phyloP scores from a whole-genome alignment of 192 early-diverging fungal genomes.

The Dimargaris verticillata region DNA sequence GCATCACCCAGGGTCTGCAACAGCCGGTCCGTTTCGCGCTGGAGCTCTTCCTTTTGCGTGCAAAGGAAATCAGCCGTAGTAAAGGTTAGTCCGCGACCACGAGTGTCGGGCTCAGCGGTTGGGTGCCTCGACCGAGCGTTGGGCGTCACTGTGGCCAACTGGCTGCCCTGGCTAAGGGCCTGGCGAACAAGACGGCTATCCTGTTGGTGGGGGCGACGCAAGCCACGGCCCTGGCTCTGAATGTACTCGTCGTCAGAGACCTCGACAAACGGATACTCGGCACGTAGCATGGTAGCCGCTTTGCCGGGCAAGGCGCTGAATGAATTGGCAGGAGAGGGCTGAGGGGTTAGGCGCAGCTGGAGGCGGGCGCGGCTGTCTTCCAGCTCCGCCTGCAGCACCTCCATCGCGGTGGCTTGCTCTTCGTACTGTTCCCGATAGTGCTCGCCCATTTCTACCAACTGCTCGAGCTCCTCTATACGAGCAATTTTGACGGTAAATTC shows the following conservation, averaged over 20 bases:
- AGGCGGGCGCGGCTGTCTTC: conserved; percentile 9
- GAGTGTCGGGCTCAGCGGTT: not conserved
- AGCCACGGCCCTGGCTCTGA: conserved; percentile 4
- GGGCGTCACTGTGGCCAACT: not conserved
- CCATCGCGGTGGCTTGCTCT: conserved; percentile 6
- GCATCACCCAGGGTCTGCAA: conserved; percentile 5
- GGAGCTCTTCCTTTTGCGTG: conserved; percentile 5
- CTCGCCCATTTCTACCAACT: conserved; percentile 8
- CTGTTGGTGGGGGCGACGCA: not conserved
- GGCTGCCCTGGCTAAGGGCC: conserved; percentile 2
- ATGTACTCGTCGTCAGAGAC: conserved; percentile 11
- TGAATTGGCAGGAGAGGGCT: conserved; percentile 1
- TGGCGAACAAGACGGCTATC: conserved; percentile 3
- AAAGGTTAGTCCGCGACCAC: not conserved
- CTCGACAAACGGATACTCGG: conserved; percentile 8
- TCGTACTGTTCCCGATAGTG: conserved; percentile 9
- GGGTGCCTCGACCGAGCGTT: not conserved
- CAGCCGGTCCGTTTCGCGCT: conserved; percentile 7
- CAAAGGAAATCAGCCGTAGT: not conserved
- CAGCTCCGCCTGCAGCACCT: conserved; percentile 7
- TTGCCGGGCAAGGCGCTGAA: not conserved
- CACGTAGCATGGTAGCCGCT: not conserved
- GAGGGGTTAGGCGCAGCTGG: conserved; percentile 8
- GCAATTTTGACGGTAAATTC: conserved; percentile 7
- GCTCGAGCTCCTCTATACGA: conserved; percentile 8